Conservation (phyloP, 1,139 yeast species). For the Yamadazyma triangularis region DNA sequence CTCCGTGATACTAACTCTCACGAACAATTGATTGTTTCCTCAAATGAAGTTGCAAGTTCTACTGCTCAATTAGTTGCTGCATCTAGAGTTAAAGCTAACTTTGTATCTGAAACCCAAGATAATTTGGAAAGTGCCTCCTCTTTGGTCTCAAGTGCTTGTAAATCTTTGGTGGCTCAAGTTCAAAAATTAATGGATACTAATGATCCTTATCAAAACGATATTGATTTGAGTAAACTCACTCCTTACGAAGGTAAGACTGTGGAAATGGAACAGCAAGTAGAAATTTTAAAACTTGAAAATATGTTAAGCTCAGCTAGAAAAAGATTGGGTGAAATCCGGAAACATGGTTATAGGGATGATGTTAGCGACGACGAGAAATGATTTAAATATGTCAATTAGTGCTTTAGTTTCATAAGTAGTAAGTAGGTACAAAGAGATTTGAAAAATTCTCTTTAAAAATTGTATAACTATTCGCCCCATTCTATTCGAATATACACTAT, state of each 20-base stretch:
- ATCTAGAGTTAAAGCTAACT: conserved; percentile 79
- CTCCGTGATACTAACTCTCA: conserved; percentile 59
- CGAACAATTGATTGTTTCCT: conserved; percentile 85
- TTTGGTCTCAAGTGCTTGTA: conserved; percentile 71
- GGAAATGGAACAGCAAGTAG: conserved; percentile 94
- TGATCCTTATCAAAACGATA: conserved; percentile 31
- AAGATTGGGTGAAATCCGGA: conserved; percentile 80
- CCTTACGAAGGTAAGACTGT: conserved; percentile 81
- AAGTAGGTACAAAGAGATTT: no score
- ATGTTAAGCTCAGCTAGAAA: conserved; percentile 69
- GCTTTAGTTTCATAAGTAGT: no score
- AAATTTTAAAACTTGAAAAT: conserved; percentile 78
- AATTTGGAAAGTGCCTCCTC: conserved; percentile 66
- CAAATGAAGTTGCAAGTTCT: conserved; percentile 89
- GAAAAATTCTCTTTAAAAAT: no score
- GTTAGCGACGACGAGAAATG: conserved; percentile 44
- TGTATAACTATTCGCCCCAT: no score
- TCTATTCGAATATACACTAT: no score
- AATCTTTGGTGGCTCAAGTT: conserved; percentile 64
- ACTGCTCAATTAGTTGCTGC: conserved; percentile 94
- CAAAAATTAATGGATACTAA: conserved; percentile 51
- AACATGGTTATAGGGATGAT: conserved; percentile 64
- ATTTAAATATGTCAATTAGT: no score
- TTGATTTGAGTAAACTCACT: conserved; percentile 67
- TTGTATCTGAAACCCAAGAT: conserved; percentile 75